Evolutionary conservation across 2,329 filamentous ascomycete species (phyloP).

Genomic region (Dactylonectria macrodidyma): DNA sequence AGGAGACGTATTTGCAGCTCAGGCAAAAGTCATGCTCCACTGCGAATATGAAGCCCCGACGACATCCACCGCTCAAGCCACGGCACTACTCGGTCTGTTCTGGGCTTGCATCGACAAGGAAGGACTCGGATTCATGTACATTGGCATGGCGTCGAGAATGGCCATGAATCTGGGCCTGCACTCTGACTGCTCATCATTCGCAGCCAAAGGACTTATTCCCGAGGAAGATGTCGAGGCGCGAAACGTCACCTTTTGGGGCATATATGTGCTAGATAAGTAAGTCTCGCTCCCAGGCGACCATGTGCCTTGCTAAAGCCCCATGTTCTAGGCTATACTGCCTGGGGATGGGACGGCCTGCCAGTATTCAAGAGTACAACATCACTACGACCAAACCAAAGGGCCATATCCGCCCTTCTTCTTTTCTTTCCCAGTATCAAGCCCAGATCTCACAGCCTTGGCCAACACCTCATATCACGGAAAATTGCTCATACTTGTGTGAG

Average conservation of each 20-base stretch:
- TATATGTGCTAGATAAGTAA: conserved; percentile 26
- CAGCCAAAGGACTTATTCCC: conserved; percentile 12
- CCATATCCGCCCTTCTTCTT: background rate
- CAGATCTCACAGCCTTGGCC: conserved; percentile 21
- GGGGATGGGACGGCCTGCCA: conserved; percentile 21
- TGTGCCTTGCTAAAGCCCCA: background rate
- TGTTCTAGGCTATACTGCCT: conserved; percentile 16
- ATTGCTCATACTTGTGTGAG: conserved; percentile 25
- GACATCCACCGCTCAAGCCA: conserved; percentile 28
- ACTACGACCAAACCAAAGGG: conserved; percentile 18
- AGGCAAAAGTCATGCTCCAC: conserved; percentile 29
- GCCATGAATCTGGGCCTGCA: conserved; percentile 33
- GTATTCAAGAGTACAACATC: conserved; percentile 27
- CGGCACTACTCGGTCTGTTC: conserved; percentile 19
- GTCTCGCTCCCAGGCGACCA: background rate
- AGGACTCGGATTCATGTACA: conserved; percentile 22
- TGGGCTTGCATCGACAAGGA: conserved; percentile 23
- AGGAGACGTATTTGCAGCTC: conserved; percentile 25
- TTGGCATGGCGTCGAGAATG: conserved; percentile 31
- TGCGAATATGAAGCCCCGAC: conserved; percentile 31
- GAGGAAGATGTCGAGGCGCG: conserved; percentile 22
- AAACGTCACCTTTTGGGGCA: conserved; percentile 20
- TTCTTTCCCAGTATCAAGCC: conserved; percentile 9
- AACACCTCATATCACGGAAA: conserved; percentile 29
- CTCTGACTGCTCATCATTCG: conserved; percentile 43